A percentile compares a stretch with the other conserved stretches of the same genome.
phyloP scores from a whole-genome alignment of 2,329 filamentous ascomycete species.

The Aspergillus intermedius region DNA sequence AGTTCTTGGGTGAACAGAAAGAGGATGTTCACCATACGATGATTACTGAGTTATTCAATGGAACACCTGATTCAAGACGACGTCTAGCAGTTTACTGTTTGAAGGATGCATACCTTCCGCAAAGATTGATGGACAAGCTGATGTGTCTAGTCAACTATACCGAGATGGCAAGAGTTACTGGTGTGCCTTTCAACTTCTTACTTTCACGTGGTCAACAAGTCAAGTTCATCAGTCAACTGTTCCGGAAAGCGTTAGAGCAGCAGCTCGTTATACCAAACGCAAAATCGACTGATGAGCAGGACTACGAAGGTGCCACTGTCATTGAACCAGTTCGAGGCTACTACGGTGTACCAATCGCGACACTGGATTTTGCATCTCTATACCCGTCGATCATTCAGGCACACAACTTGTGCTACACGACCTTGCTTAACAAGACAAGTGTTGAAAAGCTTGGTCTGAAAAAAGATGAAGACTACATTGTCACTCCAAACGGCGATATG shows the following conservation, averaged over 20 bases:
- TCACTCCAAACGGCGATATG: constrained; percentile 89
- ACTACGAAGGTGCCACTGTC: constrained; percentile 96
- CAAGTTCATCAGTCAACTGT: constrained; percentile 95
- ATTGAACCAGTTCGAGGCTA: constrained; percentile 92
- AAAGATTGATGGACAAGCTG: constrained; percentile 91
- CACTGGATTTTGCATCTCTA: constrained; percentile 95
- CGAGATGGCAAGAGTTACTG: constrained; percentile 98
- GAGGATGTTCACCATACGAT: constrained; percentile 98
- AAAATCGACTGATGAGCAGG: constrained; percentile 67
- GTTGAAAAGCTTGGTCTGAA: constrained; percentile 70
- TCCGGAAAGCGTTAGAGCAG: constrained; percentile 88
- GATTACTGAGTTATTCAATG: constrained; percentile 98
- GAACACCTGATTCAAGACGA: constrained; percentile 84
- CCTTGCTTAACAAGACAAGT: constrained; percentile 69
- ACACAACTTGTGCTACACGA: constrained; percentile 97
- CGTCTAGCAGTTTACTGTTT: constrained; percentile 91
- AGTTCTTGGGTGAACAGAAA: constrained; percentile 95
- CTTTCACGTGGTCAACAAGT: constrained; percentile 90
- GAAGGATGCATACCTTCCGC: constrained; percentile 93
- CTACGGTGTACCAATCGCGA: constrained; percentile 91
- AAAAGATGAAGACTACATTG: constrained; percentile 91
- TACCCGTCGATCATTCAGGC: constrained; percentile 99
- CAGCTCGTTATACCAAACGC: constrained; percentile 91
- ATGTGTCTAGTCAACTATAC: constrained; percentile 99
- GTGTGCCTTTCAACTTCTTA: constrained; percentile 93